A percentile compares a stretch with the other conserved stretches of the same genome.
These are phyloP conservation scores for Pyronema domesticum DNA, from an alignment of 495 filamentous ascomycete genomes.

Conservation along the genomic window DNA sequence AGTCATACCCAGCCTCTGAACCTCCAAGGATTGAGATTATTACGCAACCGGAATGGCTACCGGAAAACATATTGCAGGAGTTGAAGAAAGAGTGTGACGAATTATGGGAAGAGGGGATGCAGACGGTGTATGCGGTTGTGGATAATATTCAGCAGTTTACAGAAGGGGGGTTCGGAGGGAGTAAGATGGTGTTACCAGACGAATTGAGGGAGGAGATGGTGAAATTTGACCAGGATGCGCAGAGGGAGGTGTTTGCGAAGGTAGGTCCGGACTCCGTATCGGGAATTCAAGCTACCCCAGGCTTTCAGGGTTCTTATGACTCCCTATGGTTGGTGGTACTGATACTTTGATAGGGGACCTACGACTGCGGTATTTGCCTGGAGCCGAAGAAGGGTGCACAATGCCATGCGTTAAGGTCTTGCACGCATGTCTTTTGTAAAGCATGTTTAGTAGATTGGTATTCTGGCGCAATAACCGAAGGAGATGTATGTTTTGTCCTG, in stretches of 20 bases:
- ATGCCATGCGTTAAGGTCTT: constrained; percentile 63
- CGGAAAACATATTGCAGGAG: constrained; percentile 34
- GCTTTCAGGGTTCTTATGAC: no score
- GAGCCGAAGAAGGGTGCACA: constrained; percentile 77
- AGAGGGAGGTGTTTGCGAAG: constrained; percentile 52
- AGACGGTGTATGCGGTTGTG: constrained; percentile 71
- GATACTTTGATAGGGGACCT: constrained; percentile 40
- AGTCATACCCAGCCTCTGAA: constrained; percentile 50
- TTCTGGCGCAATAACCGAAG: constrained; percentile 68
- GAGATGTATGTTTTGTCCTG: constrained; percentile 30
- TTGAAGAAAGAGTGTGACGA: constrained; percentile 41
- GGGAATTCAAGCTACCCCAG: neutral
- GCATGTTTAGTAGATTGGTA: constrained; percentile 77
- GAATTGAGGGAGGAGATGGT: constrained; percentile 56
- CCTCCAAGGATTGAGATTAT: constrained; percentile 50
- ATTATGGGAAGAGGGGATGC: constrained; percentile 69
- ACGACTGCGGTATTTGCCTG: constrained; percentile 77
- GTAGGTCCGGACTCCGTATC: neutral
- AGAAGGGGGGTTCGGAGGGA: constrained; percentile 54
- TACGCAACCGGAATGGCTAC: constrained; percentile 53
- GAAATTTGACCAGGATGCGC: constrained; percentile 58
- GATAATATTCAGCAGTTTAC: constrained; percentile 68
- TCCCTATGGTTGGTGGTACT: no score
- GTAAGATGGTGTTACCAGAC: constrained; percentile 36
- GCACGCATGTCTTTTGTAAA: constrained; percentile 80